Percentiles rank a stretch among this genome's conserved stretches.
Conservation (phyloP, 2,329 filamentous ascomycete genomes). For the Blastomyces parvus region DNA sequence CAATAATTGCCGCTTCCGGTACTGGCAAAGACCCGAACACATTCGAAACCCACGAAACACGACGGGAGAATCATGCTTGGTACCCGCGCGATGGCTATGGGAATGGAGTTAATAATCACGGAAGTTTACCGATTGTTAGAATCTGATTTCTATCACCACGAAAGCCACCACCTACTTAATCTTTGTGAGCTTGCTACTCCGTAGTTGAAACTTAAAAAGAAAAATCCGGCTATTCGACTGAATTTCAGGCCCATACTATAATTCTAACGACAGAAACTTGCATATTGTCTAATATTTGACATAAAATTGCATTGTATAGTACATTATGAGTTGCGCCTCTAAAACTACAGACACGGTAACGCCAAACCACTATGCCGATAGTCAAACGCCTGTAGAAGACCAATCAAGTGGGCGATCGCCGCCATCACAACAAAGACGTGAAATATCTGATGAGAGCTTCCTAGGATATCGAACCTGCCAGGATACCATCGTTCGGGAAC, state of each 20-base stretch:
- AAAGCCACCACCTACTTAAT: too few relatives aligned
- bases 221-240: neutral
- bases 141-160: neutral
- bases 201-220: neutral
- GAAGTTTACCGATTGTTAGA: neutral
- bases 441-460: conserved; percentile 92
- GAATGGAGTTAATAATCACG: neutral
- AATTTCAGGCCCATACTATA: neutral
- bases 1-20: neutral
- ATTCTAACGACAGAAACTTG: neutral
- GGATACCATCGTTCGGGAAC: conserved; percentile 74
- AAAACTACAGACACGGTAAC: conserved; percentile 37
- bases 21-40: neutral
- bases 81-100: neutral
- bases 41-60: neutral
- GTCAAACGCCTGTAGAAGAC: conserved; percentile 76
- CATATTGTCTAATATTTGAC: neutral
- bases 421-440: conserved; percentile 81
- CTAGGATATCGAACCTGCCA: conserved; percentile 78
- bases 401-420: conserved; percentile 69
- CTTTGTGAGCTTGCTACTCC: neutral
- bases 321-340: neutral
- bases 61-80: neutral
- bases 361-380: conserved; percentile 60
- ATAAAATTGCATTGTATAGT: neutral